Evolutionary conservation across 441 rosid genomes (phyloP).

Genomic region (Brassica balearica): DNA sequence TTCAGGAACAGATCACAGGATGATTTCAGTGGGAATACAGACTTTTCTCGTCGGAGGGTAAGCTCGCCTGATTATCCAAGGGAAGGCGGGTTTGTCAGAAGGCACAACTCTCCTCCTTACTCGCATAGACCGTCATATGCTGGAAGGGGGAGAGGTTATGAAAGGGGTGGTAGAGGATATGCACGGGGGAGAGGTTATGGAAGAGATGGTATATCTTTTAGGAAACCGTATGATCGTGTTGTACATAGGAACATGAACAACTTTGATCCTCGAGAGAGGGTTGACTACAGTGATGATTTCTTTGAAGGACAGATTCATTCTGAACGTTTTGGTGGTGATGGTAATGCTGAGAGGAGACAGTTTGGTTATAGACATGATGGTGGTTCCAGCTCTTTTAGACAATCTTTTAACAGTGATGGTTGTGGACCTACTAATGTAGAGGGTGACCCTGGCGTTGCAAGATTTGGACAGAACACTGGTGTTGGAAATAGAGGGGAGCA

Average conservation of each 20-base stretch:
- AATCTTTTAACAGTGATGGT: conserved; percentile 55
- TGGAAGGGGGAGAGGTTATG: conserved; percentile 62
- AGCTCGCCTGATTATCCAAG: conserved; percentile 72
- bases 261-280: conserved; percentile 68
- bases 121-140: conserved; percentile 57
- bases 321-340: conserved; percentile 70
- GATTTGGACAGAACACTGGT: conserved; percentile 54
- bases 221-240: conserved; percentile 68
- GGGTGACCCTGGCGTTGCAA: conserved; percentile 62
- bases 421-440: conserved; percentile 57
- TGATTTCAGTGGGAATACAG: conserved; percentile 65
- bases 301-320: conserved; percentile 65
- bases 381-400: conserved; percentile 62
- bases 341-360: conserved; percentile 70
- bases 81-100: conserved; percentile 59
- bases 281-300: conserved; percentile 56
- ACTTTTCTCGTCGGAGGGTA: conserved; percentile 62
- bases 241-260: conserved; percentile 61
- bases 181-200: conserved; percentile 46
- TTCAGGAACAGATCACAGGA: conserved; percentile 79
- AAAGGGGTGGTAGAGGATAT: conserved; percentile 58
- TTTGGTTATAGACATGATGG: conserved; percentile 73
- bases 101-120: conserved; percentile 76
- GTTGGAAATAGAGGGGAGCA: conserved; percentile 54
- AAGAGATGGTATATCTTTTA: conserved; percentile 58